Base-by-base conservation (phyloP, 2,329 filamentous ascomycete genomes). In the Stachybotrys chartarum region DNA sequence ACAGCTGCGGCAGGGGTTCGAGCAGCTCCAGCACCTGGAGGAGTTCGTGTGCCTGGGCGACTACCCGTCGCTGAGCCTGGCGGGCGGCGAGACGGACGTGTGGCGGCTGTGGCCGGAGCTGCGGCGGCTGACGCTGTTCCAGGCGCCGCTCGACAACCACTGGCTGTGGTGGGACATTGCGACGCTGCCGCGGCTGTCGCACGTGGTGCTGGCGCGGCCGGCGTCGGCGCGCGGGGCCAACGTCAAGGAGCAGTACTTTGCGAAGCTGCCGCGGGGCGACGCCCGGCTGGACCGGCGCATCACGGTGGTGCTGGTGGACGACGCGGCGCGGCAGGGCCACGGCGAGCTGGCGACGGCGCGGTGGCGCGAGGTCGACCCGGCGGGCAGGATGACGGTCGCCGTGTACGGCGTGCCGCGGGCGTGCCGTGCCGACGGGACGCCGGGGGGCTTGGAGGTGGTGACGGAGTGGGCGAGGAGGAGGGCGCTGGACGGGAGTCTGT, bases 1-100 rank as follows among this genome's bases (percentile, higher is more conserved):
- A 31, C 72, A 70, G 5, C 69, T 81, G 7, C 70, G 72, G 11
- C 68, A 75, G n/a, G 78, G 75, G 0, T 78, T 81, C 55, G 62
- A 68, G 59, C 63, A 69, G 50, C 70, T 81, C 0, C 64, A 69
- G 45, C 64, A 60, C 35, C 66, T 81, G 8, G 74, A 80, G 55
- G 76, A 80, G 59, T 77, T 81, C 55, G 72, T 75, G 47, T 76
- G 73, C 60, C 67, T 78, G 18, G 70, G 68, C 7, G 76, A 79
- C 52, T 78, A 79, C 57, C 70, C 78, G 6, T 69, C 67, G n/a
- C 60, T 79, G 55, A 67, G 66, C 51, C 57, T 70, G 31, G 57
- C 63, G 1, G 64, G 70, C 35, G 65, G 66, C 30, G 60, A 68
- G 17, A 68, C 68, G 10, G 69, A 73, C 52, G 61, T 77, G 4